Conservation (phyloP, 306 rosid genomes). For the Albizia julibrissin region DNA sequence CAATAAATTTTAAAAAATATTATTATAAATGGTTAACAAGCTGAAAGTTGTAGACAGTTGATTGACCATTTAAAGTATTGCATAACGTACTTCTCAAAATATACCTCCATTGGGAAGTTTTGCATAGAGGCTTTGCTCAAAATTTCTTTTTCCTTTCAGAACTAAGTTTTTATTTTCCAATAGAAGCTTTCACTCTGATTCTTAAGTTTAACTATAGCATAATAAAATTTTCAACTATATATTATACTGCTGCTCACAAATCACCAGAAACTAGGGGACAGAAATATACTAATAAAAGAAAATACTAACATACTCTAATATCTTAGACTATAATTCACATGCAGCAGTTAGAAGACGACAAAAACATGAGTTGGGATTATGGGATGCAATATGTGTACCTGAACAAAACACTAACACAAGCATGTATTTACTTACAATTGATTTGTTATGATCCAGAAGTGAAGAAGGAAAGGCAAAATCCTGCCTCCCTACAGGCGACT, state of each 20-base stretch:
- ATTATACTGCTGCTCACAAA: neutral
- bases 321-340: constrained; percentile 45
- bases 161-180: neutral
- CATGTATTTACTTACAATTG: constrained; percentile 55
- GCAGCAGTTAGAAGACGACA: constrained; percentile 46
- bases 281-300: neutral
- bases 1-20: neutral
- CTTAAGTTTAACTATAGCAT: neutral
- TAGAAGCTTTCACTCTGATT: neutral
- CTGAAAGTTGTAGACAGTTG: neutral
- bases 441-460: constrained; percentile 40
- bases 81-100: too few relatives aligned
- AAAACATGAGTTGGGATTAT: constrained; percentile 47
- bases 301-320: neutral
- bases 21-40: constrained; percentile 14
- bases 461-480: constrained; percentile 47
- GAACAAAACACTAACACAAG: constrained; percentile 18
- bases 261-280: neutral
- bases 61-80: neutral
- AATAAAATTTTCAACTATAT: neutral
- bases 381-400: constrained; percentile 23
- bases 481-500: constrained; percentile 39
- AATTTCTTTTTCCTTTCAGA: neutral
- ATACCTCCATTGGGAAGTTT: too few relatives aligned
- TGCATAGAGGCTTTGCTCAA: constrained; percentile 9